These are phyloP conservation scores for Adansonia rubrostipa DNA, from an alignment of 441 rosid species.

Conservation along the genomic window DNA sequence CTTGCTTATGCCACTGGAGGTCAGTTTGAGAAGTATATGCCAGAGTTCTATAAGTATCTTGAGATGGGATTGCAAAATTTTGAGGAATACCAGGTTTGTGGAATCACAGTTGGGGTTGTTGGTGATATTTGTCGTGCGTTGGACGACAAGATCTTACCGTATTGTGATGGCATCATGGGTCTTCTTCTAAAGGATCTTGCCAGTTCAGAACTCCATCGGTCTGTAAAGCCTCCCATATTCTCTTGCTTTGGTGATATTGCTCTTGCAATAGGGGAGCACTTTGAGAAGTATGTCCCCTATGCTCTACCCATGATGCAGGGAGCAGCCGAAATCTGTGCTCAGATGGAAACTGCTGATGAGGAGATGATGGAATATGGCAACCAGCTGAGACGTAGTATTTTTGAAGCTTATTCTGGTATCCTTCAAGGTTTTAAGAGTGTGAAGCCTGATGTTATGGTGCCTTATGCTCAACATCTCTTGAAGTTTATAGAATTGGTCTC, in stretches of 20 bases:
- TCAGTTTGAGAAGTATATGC: constrained; percentile 79
- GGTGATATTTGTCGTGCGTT: constrained; percentile 92
- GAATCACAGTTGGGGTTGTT: constrained; percentile 89
- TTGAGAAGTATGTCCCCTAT: constrained; percentile 67
- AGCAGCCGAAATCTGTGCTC: constrained; percentile 76
- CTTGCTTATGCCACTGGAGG: constrained; percentile 87
- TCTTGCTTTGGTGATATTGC: constrained; percentile 95
- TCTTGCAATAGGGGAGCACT: constrained; percentile 83
- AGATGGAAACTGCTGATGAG: constrained; percentile 70
- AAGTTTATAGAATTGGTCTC: constrained; percentile 79
- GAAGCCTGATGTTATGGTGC: constrained; percentile 78
- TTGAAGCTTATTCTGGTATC: constrained; percentile 92
- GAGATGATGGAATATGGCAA: constrained; percentile 84
- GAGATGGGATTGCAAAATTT: constrained; percentile 90
- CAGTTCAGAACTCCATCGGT: constrained; percentile 79
- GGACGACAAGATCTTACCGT: constrained; percentile 75
- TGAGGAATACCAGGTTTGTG: constrained; percentile 93
- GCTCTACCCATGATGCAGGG: constrained; percentile 75
- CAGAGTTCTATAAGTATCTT: constrained; percentile 74
- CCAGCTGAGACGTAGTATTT: constrained; percentile 83
- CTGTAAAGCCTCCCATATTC: constrained; percentile 92
- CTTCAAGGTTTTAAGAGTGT: constrained; percentile 87
- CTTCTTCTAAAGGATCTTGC: constrained; percentile 76
- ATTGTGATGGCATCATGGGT: constrained; percentile 85
- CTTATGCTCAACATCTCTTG: constrained; percentile 83